Conservation (phyloP, 345 rosid genomes). For the Eutrema japonicum region DNA sequence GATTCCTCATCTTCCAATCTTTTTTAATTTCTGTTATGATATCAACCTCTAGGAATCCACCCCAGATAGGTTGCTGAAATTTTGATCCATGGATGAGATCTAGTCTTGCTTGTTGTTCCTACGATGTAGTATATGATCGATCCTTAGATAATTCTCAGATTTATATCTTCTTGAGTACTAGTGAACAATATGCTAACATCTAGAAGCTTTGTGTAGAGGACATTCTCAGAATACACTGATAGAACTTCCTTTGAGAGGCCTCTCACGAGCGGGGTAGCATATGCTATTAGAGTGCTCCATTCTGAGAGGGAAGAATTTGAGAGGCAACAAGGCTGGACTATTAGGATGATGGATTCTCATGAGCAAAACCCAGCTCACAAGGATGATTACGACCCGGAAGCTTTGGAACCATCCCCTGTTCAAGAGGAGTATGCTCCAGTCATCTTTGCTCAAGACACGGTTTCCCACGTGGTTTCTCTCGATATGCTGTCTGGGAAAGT, state of each 20-base stretch:
- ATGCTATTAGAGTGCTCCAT: conserved; percentile 90
- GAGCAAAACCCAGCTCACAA: conserved; percentile 83
- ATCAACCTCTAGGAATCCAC: not conserved
- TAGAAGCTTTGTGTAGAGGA: conserved; percentile 53
- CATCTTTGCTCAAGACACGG: conserved; percentile 96
- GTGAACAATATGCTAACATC: not conserved
- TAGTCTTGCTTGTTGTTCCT: not conserved
- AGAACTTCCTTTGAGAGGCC: conserved; percentile 98
- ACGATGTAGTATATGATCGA: not conserved
- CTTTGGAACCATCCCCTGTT: conserved; percentile 74
- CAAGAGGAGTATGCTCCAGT: conserved; percentile 98
- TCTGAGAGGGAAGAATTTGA: conserved; percentile 91
- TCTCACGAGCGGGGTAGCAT: conserved; percentile 96
- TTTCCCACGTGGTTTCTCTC: conserved; percentile 85
- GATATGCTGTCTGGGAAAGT: conserved; percentile 97
- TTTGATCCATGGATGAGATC: not conserved
- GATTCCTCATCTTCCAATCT: not conserved
- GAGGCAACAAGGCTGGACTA: conserved; percentile 93
- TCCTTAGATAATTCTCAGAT: not conserved
- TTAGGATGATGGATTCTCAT: conserved; percentile 67
- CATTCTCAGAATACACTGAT: conserved; percentile 92
- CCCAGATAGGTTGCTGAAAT: not conserved
- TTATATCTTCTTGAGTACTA: not conserved
- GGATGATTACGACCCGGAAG: conserved; percentile 66
- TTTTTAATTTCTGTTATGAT: not conserved